Percentiles rank a stretch among this genome's conserved stretches.
Evolutionary conservation across 1,284 basidiomycete species (phyloP).

Genomic region (Neolentinus lepideus): DNA sequence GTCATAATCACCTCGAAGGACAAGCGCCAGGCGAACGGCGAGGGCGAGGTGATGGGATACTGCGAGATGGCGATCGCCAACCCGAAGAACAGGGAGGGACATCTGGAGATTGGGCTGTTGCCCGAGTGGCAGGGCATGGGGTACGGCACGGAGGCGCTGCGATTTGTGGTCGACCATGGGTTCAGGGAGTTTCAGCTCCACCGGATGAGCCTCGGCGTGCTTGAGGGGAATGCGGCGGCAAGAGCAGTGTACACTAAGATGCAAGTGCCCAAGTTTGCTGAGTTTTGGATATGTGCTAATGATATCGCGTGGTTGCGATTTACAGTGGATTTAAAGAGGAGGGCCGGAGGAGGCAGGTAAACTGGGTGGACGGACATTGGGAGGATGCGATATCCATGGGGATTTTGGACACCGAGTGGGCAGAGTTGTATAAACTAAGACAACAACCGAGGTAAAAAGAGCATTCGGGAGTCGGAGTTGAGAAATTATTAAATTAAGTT

Average conservation of each 20-base stretch:
- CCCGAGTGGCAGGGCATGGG: constrained; percentile 25
- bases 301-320: not conserved
- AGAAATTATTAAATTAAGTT: too few species aligned
- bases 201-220: constrained; percentile 23
- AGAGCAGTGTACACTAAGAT: constrained; percentile 24
- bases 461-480: too few species aligned
- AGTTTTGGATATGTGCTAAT: not conserved
- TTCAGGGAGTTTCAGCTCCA: constrained; percentile 26
- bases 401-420: constrained; percentile 15
- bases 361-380: constrained; percentile 22
- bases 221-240: constrained; percentile 23
- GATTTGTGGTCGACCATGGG: constrained; percentile 24
- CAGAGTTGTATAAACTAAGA: too few species aligned
- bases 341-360: constrained; percentile 16
- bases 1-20: not conserved
- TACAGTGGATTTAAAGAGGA: constrained; percentile 11
- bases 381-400: constrained; percentile 16
- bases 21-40: not conserved
- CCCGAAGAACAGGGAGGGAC: constrained; percentile 21
- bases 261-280: constrained; percentile 17
- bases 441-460: too few species aligned
- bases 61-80: not conserved
- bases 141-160: constrained; percentile 25
- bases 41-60: not conserved
- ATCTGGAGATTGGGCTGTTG: constrained; percentile 21